Conservation (phyloP, 1,284 basidiomycete species). For the Inonotus obliquus region DNA sequence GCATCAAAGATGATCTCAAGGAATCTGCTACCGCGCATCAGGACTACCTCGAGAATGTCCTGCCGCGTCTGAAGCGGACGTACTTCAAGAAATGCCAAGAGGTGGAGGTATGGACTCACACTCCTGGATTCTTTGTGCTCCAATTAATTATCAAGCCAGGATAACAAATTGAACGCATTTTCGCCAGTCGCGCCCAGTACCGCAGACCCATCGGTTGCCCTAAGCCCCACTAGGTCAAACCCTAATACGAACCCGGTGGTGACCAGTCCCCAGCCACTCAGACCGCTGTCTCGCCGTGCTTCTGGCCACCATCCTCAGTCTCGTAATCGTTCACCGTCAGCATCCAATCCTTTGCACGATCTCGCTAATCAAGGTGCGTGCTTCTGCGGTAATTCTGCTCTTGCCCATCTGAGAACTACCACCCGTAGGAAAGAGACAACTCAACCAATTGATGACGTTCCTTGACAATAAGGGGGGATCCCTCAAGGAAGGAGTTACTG, state of each 20-base stretch:
- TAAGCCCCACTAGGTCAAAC: constrained; percentile 30
- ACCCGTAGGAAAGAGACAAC: constrained; percentile 62
- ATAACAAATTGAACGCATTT: constrained; percentile 42
- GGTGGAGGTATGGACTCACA: constrained; percentile 54
- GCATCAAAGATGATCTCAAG: constrained; percentile 87
- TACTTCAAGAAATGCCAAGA: constrained; percentile 82
- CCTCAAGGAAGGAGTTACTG: constrained; percentile 51
- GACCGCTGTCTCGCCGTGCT: constrained; percentile 68
- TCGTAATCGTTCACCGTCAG: constrained; percentile 68
- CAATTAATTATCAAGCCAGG: constrained; percentile 34
- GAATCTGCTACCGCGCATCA: constrained; percentile 66
- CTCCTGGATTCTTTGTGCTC: constrained; percentile 2
- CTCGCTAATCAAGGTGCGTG: constrained; percentile 67
- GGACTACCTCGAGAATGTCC: constrained; percentile 70
- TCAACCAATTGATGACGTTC: constrained; percentile 74
- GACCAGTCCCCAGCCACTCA: constrained; percentile 63
- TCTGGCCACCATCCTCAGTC: constrained; percentile 49
- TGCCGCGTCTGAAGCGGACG: constrained; percentile 72
- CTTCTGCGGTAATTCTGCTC: not conserved
- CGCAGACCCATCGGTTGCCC: constrained; percentile 10
- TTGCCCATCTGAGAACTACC: not conserved
- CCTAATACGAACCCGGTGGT: constrained; percentile 36
- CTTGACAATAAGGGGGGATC: constrained; percentile 60
- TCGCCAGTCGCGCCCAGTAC: constrained; percentile 6
- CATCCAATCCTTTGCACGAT: constrained; percentile 65